Conservation (phyloP, 2,329 filamentous ascomycete genomes). For the Cladosporium sp. region DNA sequence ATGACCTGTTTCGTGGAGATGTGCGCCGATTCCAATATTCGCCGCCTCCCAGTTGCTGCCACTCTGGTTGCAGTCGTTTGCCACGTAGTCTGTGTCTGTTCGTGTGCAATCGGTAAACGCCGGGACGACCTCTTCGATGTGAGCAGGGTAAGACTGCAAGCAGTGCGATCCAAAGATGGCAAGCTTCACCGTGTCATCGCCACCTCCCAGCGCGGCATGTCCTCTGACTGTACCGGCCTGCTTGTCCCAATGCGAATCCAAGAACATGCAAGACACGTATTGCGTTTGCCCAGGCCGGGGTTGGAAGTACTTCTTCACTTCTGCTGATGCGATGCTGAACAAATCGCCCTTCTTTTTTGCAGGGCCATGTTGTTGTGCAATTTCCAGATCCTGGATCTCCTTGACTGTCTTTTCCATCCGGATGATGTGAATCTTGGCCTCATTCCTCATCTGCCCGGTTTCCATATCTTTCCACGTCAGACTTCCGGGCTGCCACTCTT, state of each 20-base stretch:
- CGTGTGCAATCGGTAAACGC: conserved; percentile 88
- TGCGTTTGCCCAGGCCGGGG: conserved; percentile 72
- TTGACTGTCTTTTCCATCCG: conserved; percentile 77
- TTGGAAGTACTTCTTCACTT: conserved; percentile 73
- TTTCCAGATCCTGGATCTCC: conserved; percentile 73
- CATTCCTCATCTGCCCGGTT: conserved; percentile 73
- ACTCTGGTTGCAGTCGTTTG: conserved; percentile 81
- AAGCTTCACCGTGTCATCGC: conserved; percentile 68
- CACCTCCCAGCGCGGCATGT: conserved; percentile 80
- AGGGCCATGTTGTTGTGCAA: conserved; percentile 70
- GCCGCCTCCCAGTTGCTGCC: conserved; percentile 95
- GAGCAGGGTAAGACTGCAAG: conserved; percentile 84
- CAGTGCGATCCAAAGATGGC: conserved; percentile 91
- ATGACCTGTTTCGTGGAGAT: conserved; percentile 87
- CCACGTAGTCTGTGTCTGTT: conserved; percentile 74
- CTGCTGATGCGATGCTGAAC: conserved; percentile 71
- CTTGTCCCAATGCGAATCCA: conserved; percentile 87
- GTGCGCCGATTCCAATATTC: conserved; percentile 88
- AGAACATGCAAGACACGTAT: conserved; percentile 79
- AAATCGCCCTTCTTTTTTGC: conserved; percentile 69
- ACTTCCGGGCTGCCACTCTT: conserved; percentile 87
- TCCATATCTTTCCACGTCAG: conserved; percentile 71
- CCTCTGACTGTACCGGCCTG: conserved; percentile 65
- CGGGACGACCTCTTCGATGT: conserved; percentile 83
- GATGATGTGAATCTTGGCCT: conserved; percentile 86